These are phyloP conservation scores for Plantago elongata DNA, from an alignment of 257 asterid species.

Conservation along the genomic window DNA sequence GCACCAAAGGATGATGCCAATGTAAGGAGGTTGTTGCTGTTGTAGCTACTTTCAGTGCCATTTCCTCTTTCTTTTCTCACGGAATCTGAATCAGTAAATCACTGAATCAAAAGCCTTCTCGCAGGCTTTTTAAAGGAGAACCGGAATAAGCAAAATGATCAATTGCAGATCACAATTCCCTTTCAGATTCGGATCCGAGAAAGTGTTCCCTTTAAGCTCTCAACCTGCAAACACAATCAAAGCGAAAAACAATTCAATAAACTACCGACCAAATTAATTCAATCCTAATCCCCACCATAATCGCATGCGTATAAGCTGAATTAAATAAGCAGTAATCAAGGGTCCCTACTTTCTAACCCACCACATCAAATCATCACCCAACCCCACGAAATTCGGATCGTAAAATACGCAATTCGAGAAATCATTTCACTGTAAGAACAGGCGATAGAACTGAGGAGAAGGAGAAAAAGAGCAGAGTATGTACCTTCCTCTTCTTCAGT, in stretches of 20 bases:
- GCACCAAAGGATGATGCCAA: conserved; percentile 64
- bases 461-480: no score
- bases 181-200: conserved; percentile 24
- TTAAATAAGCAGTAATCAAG: neutral
- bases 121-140: conserved; percentile 12
- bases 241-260: conserved; percentile 7
- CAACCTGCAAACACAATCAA: conserved; percentile 38
- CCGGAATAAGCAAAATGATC: neutral
- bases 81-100: neutral
- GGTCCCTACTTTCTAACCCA: neutral
- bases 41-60: conserved; percentile 68
- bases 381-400: no score
- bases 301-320: neutral
- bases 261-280: conserved; percentile 30
- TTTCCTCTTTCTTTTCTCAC: conserved; percentile 15
- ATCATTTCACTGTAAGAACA: no score
- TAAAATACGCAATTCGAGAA: no score
- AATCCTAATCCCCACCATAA: conserved; percentile 3
- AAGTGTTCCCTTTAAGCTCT: conserved; percentile 30
- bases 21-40: conserved; percentile 32
- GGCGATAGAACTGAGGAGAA: no score
- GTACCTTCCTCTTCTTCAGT: no score
- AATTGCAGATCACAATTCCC: conserved; percentile 8
- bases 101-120: conserved; percentile 1
- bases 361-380: no score